Evolutionary conservation across 768 basidiomycete species (phyloP).

Genomic region (Naematelia encephala): DNA sequence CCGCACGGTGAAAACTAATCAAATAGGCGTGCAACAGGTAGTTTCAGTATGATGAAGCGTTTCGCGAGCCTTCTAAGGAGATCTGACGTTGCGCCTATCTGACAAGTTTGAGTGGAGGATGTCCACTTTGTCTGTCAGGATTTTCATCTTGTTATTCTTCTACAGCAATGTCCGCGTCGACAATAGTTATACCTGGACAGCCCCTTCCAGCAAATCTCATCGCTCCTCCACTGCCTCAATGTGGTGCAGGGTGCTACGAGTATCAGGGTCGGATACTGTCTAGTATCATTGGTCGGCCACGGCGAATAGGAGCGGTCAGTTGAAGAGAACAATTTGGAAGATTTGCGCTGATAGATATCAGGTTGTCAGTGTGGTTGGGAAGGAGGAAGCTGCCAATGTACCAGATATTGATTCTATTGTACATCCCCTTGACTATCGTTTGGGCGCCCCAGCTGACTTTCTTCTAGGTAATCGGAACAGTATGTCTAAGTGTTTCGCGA

Average conservation of each 20-base stretch:
- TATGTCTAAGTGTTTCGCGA: slow-evolving; percentile 9
- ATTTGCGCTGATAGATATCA: slow-evolving; percentile 13
- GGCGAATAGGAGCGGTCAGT: slow-evolving; percentile 39
- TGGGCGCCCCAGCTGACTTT: neutral
- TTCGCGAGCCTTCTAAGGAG: neutral
- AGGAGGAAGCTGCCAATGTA: slow-evolving; percentile 38
- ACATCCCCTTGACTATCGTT: slow-evolving; percentile 5
- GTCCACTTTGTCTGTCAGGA: neutral
- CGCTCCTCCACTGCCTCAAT: slow-evolving; percentile 36
- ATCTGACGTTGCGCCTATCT: neutral
- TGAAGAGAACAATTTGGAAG: neutral
- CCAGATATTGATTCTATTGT: slow-evolving; percentile 47
- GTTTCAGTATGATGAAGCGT: neutral
- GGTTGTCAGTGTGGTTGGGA: slow-evolving; percentile 40
- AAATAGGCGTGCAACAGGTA: neutral
- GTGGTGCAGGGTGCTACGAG: slow-evolving; percentile 45
- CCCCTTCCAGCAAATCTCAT: slow-evolving; percentile 39
- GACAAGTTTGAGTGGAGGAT: neutral
- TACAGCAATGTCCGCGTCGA: neutral
- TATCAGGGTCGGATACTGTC: slow-evolving; percentile 39
- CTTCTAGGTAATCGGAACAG: slow-evolving; percentile 40
- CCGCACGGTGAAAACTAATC: neutral
- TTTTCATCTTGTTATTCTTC: neutral
- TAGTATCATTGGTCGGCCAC: slow-evolving; percentile 41
- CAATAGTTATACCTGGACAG: slow-evolving; percentile 45